phyloP scores from a whole-genome alignment of 2,329 filamentous ascomycete genomes.

The Cladophialophora chaetospira region DNA sequence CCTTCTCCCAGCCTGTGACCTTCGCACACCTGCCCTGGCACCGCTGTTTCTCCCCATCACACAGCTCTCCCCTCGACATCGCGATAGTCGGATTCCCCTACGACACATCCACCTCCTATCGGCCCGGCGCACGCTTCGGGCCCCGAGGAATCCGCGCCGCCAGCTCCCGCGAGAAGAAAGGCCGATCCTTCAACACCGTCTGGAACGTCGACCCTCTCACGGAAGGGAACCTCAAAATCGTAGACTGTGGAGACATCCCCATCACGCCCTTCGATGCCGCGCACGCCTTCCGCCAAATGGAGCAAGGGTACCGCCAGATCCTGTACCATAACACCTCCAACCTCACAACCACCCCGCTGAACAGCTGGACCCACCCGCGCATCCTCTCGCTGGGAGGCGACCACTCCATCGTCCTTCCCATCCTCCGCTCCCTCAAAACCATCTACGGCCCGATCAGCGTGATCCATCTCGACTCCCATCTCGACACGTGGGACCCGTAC shows the following conservation, averaged over 20 bases:
- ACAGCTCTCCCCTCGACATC: conserved; percentile 35
- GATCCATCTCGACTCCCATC: conserved; percentile 64
- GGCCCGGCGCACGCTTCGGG: conserved; percentile 39
- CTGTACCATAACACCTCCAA: conserved; percentile 71
- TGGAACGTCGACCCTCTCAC: conserved; percentile 36
- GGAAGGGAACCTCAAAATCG: conserved; percentile 53
- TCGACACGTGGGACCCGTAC: conserved; percentile 73
- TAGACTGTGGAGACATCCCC: conserved; percentile 83
- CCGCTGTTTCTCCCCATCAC: conserved; percentile 34
- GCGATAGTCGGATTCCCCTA: conserved; percentile 40
- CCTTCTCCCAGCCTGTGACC: conserved; percentile 37
- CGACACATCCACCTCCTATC: conserved; percentile 39
- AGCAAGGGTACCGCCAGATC: conserved; percentile 77
- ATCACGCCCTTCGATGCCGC: conserved; percentile 86
- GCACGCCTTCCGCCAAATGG: conserved; percentile 79
- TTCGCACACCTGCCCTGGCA: conserved; percentile 37
- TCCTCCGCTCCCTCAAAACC: conserved; percentile 60
- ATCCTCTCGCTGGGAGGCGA: conserved; percentile 69
- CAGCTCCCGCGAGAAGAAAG: conserved; percentile 36
- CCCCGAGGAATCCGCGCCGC: conserved; percentile 38
- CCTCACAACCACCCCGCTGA: conserved; percentile 56
- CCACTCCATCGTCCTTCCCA: conserved; percentile 47
- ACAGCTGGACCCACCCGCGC: conserved; percentile 66
- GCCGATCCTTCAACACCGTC: conserved; percentile 36
- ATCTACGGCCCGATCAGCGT: conserved; percentile 69